These are phyloP conservation scores for Plenodomus lindquistii DNA, from an alignment of 2,329 filamentous ascomycete species.

Conservation along the genomic window DNA sequence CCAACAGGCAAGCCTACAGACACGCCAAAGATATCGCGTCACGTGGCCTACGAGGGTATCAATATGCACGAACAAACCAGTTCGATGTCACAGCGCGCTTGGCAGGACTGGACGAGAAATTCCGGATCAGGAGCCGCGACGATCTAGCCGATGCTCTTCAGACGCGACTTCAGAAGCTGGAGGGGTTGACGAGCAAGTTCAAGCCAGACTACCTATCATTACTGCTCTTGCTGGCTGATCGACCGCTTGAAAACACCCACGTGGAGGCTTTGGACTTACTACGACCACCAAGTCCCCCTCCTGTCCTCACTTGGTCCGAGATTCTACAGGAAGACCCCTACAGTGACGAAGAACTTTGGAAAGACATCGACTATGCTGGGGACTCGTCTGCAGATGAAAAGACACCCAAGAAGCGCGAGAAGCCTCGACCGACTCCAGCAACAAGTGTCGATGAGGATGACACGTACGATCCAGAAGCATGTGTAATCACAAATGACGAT, in stretches of 20 bases:
- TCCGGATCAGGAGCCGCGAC: conserved; percentile 78
- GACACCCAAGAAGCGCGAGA: conserved; percentile 33
- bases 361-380: conserved; percentile 66
- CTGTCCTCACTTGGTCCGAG: conserved; percentile 74
- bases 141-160: conserved; percentile 72
- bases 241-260: conserved; percentile 71
- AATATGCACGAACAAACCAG: conserved; percentile 53
- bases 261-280: conserved; percentile 66
- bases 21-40: conserved; percentile 46
- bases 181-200: conserved; percentile 62
- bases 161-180: conserved; percentile 63
- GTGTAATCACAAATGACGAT: conserved; percentile 34
- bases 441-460: conserved; percentile 47
- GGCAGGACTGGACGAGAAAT: conserved; percentile 75
- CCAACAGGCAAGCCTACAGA: conserved; percentile 42
- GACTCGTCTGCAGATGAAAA: conserved; percentile 68
- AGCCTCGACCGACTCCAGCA: conserved; percentile 29
- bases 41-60: conserved; percentile 45
- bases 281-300: conserved; percentile 51
- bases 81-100: conserved; percentile 51
- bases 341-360: conserved; percentile 71
- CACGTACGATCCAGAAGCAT: conserved; percentile 37
- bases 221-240: conserved; percentile 78
- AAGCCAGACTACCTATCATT: conserved; percentile 79
- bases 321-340: conserved; percentile 77